phyloP scores from a whole-genome alignment of 1,284 basidiomycete genomes.

The Rhodotorula glutinis region DNA sequence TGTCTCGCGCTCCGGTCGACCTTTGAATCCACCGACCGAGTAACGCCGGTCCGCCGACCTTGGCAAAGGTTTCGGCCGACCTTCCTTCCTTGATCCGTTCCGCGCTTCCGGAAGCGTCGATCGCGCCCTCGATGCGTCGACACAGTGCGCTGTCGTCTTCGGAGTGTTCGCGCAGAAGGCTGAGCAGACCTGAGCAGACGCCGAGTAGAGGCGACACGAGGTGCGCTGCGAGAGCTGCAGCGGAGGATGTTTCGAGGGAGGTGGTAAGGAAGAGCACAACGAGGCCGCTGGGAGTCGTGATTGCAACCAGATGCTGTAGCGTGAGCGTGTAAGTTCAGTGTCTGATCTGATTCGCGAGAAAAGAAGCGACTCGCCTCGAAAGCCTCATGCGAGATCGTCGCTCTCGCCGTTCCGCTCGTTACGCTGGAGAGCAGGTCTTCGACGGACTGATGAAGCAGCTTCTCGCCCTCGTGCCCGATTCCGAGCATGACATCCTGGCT shows the following conservation, averaged over 20 bases:
- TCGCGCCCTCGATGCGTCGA: constrained; percentile 2
- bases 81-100: constrained; percentile 14
- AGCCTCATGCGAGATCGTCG: constrained; percentile 1
- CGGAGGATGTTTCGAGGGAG: constrained; percentile 11
- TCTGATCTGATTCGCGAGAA: not conserved
- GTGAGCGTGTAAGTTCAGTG: not conserved
- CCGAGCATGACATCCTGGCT: constrained; percentile 12
- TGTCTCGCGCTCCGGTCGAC: not conserved
- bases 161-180: not conserved
- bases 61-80: constrained; percentile 5
- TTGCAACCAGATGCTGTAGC: constrained; percentile 1
- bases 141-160: constrained; percentile 4
- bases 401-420: constrained; percentile 4
- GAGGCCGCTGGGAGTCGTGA: not conserved
- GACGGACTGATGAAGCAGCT: not conserved
- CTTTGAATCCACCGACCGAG: constrained; percentile 19
- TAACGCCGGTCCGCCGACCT: constrained; percentile 11
- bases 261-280: constrained; percentile 8
- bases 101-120: constrained; percentile 17
- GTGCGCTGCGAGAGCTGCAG: constrained; percentile 18
- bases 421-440: constrained; percentile 8
- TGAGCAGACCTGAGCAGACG: constrained; percentile 10
- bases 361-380: constrained; percentile 18
- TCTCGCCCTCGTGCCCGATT: constrained; percentile 15
- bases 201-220: constrained; percentile 25